Evolutionary conservation across 257 asterid genomes (phyloP), one percentile per base, ranked within the genome.

Genomic region (Gentiana straminea): DNA sequence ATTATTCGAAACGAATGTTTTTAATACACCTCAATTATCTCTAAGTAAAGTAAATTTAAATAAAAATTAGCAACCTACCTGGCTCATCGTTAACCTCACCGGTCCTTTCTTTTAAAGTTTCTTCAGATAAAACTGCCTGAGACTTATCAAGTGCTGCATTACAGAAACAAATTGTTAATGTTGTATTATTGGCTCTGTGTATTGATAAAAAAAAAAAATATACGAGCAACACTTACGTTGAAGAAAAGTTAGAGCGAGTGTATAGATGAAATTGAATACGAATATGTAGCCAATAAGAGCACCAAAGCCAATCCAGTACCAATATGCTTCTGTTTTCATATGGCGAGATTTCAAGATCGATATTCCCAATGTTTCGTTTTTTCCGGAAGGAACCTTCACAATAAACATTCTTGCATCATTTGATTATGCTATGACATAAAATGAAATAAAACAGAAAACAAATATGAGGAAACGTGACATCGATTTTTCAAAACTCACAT

Each of bases 131-230:
- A 66, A 81, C 70, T 46, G 83, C 76, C 74, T 75, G 86, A 60
- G 72, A 73, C 58, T 60, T 87, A 62, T 85, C 92, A 13, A 86
- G 64, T 49, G 98, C 98, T 91, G 95, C 64, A 67, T 33, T 43
- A 32, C 4, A 52, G 60, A 24, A 33, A 13, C n/a, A 3, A 8
- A 39, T n/a, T 54, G 41, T 51, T 56, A 36, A 11, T 11, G 52
- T 4, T 44, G 8, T 7, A 7, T 0, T 3, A 10, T 5, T 10
- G 35, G 46, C 11, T 56, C 13, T 13, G 60, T 35, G 44, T 13
- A 13, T 24, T 36, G 7, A 4, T 35, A 10, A 3, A 8, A 10
- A 45, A 8, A 10, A 45, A 11, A 64, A 36, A 11, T 12, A 7
- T 0, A 46, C 24, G 13, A 33, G 0, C 13, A 11, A 32, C 8